Evolutionary conservation across 2,329 filamentous ascomycete genomes (phyloP), one percentile per base, ranked within the genome.

Genomic region (Orbilia quercus): DNA sequence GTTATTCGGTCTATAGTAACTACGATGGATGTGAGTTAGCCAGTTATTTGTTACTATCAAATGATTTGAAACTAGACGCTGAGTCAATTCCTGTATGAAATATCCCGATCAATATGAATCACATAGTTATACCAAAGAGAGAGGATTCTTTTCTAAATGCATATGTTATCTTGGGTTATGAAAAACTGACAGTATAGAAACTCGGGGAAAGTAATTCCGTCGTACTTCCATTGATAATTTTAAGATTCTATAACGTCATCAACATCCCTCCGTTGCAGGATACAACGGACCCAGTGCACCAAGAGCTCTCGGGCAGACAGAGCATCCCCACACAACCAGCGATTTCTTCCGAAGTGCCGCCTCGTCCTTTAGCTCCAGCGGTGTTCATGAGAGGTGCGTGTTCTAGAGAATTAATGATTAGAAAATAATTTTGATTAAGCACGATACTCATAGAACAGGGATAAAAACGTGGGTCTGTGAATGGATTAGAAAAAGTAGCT

Each of bases 181-280:
- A n/a, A n/a, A n/a, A n/a, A n/a, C n/a, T n/a, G n/a, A n/a, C n/a
- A n/a, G n/a, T n/a, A n/a, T n/a, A n/a, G n/a, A n/a, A n/a, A n/a
- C n/a, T n/a, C n/a, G n/a, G n/a, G n/a, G n/a, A n/a, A n/a, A n/a
- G n/a, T n/a, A n/a, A n/a, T n/a, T n/a, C n/a, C n/a, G 28, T 31
- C 28, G 28, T 31, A 5, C 4, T 31, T 9, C 9, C n/a, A 40
- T 47, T 22, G 18, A 34, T 11, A 16, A 12, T 11, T 36, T 40
- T 64, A 34, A 12, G 7, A 12, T 11, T 36, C 31, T 64, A 71
- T 28, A 58, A 20, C 12, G 57, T 83, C 81, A 88, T 86, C 72
- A 83, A 84, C 86, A 92, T 88, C 5, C 91, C 91, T 0, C 91
- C 91, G 79, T 94, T 94, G 6, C 90, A 90, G 81, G 89, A 91